A percentile compares a stretch with the other conserved stretches of the same genome.
Evolutionary conservation across 257 asterid genomes (phyloP).

Genomic region (Nicotiana otophora): DNA sequence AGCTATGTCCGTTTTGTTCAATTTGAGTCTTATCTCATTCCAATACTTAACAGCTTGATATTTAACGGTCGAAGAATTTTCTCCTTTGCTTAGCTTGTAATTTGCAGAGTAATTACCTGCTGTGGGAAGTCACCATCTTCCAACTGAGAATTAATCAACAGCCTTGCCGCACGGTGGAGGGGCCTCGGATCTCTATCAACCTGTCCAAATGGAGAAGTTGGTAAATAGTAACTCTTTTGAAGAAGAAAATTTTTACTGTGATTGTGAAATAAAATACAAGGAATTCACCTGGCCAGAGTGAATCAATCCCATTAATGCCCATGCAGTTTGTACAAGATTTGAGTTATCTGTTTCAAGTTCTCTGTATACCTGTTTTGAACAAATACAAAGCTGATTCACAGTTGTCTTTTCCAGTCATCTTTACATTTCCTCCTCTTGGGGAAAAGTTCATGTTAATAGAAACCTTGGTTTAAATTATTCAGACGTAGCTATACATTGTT

Average conservation of each 20-base stretch:
- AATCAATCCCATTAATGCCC: constrained; percentile 80
- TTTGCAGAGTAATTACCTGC: constrained; percentile 34
- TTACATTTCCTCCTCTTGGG: neutral
- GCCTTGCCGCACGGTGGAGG: constrained; percentile 63
- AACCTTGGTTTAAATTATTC: neutral
- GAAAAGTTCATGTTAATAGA: neutral
- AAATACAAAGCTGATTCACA: neutral
- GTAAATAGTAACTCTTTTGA: neutral
- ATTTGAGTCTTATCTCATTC: too few relatives aligned
- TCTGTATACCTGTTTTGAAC: constrained; percentile 41
- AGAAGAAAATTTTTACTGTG: accelerated
- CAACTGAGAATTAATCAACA: constrained; percentile 66
- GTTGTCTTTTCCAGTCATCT: too few relatives aligned
- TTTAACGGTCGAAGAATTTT: too few relatives aligned
- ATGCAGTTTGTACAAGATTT: constrained; percentile 73
- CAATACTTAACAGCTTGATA: too few relatives aligned
- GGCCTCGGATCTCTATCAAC: constrained; percentile 49
- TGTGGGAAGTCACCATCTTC: constrained; percentile 81
- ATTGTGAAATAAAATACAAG: neutral
- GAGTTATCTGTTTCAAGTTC: constrained; percentile 54
- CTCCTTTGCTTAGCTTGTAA: neutral
- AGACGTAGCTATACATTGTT: too few relatives aligned
- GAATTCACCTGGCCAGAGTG: constrained; percentile 61
- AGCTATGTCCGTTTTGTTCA: too few relatives aligned
- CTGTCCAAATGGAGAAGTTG: constrained; percentile 16